Percentiles rank a stretch among this genome's conserved stretches.
Evolutionary conservation across 2,329 filamentous ascomycete species (phyloP).

Genomic region (Verticillium zaregamsianum): DNA sequence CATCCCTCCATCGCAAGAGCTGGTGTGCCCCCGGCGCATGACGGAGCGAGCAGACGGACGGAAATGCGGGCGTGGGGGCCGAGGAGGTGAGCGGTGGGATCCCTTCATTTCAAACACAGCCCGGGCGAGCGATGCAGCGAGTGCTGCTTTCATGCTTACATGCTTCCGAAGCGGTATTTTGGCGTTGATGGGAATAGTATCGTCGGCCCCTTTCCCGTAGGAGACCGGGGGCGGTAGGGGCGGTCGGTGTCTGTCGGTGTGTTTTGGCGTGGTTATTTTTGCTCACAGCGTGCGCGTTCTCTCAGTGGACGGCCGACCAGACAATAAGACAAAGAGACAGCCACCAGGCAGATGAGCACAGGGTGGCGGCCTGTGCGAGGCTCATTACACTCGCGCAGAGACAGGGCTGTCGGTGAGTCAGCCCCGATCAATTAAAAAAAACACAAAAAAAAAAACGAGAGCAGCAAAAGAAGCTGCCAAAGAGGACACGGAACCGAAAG

Average conservation of each 20-base stretch:
- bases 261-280: not conserved
- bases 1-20: not conserved
- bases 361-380: not conserved
- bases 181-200: not conserved
- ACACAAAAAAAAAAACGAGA: no score
- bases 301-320: not conserved
- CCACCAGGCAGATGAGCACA: not conserved
- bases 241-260: not conserved
- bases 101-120: not conserved
- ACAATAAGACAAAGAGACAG: no score
- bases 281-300: not conserved
- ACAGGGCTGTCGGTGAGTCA: not conserved
- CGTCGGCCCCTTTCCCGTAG: not conserved
- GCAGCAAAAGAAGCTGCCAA: not conserved
- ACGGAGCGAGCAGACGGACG: not conserved
- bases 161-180: not conserved
- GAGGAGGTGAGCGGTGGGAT: not conserved
- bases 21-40: not conserved
- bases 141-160: not conserved
- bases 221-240: not conserved
- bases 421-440: not conserved
- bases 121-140: not conserved
- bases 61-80: not conserved
- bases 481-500: not conserved
- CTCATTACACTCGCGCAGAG: not conserved